phyloP scores from a whole-genome alignment of 2,329 filamentous ascomycete species.

The Lachnellula willkommii region DNA sequence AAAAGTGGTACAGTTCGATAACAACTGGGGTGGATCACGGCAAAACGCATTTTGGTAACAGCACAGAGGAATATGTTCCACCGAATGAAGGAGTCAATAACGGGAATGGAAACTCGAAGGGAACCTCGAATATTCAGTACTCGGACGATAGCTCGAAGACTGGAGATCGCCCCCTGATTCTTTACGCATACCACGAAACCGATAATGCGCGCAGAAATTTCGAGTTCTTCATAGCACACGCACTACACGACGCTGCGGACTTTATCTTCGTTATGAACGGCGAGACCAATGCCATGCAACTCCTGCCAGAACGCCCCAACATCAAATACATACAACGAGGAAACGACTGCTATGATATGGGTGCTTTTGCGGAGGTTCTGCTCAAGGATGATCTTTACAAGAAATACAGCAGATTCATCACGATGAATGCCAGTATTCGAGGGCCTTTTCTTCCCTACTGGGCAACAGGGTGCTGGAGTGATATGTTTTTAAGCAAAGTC shows the following conservation, averaged over 20 bases:
- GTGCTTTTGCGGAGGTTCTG: conserved; percentile 18
- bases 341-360: conserved; percentile 24
- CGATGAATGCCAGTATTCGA: conserved; percentile 24
- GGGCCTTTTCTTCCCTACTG: conserved; percentile 22
- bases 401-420: conserved; percentile 20
- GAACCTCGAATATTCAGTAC: no score
- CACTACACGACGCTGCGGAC: conserved; percentile 19
- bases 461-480: conserved; percentile 20
- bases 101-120: no score
- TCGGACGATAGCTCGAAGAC: no score
- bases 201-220: conserved; percentile 16
- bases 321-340: conserved; percentile 14
- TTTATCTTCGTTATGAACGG: conserved; percentile 26
- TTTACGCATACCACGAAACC: conserved; percentile 22
- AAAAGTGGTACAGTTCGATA: no score
- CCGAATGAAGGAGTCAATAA: no score
- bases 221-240: conserved; percentile 23
- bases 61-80: no score
- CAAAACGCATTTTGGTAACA: no score
- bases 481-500: conserved; percentile 17
- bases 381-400: conserved; percentile 15
- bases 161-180: conserved; percentile 1
- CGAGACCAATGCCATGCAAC: conserved; percentile 6
- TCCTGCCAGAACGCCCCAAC: conserved; percentile 15
- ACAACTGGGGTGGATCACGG: no score